A percentile compares a stretch with the other conserved stretches of the same genome.
These are phyloP conservation scores for Lachnellula hyalina DNA, from an alignment of 2,329 filamentous ascomycete species.

Conservation along the genomic window DNA sequence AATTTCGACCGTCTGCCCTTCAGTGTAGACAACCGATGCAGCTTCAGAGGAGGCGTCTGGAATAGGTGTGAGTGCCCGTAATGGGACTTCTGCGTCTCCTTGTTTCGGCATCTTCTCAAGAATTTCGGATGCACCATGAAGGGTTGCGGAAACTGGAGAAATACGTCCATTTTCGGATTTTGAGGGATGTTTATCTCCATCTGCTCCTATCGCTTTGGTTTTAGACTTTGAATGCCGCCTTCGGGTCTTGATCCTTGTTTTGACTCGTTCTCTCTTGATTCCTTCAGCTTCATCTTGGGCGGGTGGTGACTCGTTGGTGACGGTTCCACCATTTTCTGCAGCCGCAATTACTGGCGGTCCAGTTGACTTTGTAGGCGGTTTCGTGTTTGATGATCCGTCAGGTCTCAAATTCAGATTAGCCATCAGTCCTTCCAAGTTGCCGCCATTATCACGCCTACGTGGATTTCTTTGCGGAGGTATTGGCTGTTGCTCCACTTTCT, in stretches of 20 bases:
- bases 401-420: constrained; percentile 24
- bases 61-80: neutral
- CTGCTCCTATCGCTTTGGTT: constrained; percentile 6
- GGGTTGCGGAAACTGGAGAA: constrained; percentile 13
- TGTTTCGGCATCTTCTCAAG: constrained; percentile 13
- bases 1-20: neutral
- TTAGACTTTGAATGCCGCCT: constrained; percentile 21
- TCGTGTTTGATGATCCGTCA: constrained; percentile 7
- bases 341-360: constrained; percentile 11
- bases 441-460: constrained; percentile 9
- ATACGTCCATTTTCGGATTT: constrained; percentile 4
- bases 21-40: neutral
- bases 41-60: neutral
- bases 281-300: constrained; percentile 9
- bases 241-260: constrained; percentile 27
- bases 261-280: constrained; percentile 26
- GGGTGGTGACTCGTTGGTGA: constrained; percentile 9
- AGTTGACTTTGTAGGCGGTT: constrained; percentile 7
- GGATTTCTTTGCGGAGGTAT: constrained; percentile 14
- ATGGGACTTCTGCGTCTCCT: constrained; percentile 1
- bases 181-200: neutral
- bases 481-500: constrained; percentile 15
- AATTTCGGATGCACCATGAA: constrained; percentile 10
- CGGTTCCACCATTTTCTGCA: constrained; percentile 14
- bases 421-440: constrained; percentile 25